Conservation (phyloP, 2,329 filamentous ascomycete genomes). For the Mollisiaceae sp. region DNA sequence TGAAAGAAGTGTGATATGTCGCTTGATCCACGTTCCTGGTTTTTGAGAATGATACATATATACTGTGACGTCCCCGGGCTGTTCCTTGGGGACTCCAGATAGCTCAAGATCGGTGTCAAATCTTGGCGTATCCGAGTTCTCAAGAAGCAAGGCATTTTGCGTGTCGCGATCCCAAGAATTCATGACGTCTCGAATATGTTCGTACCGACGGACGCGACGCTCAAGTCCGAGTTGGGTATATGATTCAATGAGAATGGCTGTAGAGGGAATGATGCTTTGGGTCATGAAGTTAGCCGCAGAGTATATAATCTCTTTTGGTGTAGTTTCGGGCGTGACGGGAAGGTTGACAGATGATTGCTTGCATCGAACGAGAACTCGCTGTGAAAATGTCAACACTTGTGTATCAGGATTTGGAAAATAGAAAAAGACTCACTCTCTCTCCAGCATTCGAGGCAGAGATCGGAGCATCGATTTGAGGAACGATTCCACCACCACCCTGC, state of each 20-base stretch:
- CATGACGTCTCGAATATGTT: slow-evolving; percentile 84
- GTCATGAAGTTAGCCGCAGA: slow-evolving; percentile 68
- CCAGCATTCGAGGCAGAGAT: slow-evolving; percentile 80
- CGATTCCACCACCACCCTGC: slow-evolving; percentile 40
- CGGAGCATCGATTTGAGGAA: slow-evolving; percentile 73
- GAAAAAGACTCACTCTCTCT: slow-evolving; percentile 64
- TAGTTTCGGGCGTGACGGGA: slow-evolving; percentile 77
- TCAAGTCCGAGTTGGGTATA: slow-evolving; percentile 80
- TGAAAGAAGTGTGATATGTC: slow-evolving; percentile 72
- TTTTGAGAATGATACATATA: slow-evolving; percentile 81
- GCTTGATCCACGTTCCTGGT: slow-evolving; percentile 87
- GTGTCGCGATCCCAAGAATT: slow-evolving; percentile 90
- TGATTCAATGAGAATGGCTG: slow-evolving; percentile 76
- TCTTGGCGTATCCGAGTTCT: slow-evolving; percentile 61
- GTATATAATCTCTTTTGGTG: slow-evolving; percentile 72
- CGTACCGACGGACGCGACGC: slow-evolving; percentile 82
- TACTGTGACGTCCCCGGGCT: slow-evolving; percentile 70
- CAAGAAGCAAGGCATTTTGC: slow-evolving; percentile 75
- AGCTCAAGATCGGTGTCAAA: slow-evolving; percentile 67
- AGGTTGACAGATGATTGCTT: slow-evolving; percentile 71
- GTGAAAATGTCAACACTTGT: slow-evolving; percentile 37
- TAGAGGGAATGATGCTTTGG: slow-evolving; percentile 66
- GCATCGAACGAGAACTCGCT: slow-evolving; percentile 76
- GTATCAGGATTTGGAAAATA: slow-evolving; percentile 5
- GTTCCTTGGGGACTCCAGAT: slow-evolving; percentile 64